These are phyloP conservation scores for Fomitopsis betulina DNA, from an alignment of 1,284 basidiomycete genomes.

Conservation along the genomic window DNA sequence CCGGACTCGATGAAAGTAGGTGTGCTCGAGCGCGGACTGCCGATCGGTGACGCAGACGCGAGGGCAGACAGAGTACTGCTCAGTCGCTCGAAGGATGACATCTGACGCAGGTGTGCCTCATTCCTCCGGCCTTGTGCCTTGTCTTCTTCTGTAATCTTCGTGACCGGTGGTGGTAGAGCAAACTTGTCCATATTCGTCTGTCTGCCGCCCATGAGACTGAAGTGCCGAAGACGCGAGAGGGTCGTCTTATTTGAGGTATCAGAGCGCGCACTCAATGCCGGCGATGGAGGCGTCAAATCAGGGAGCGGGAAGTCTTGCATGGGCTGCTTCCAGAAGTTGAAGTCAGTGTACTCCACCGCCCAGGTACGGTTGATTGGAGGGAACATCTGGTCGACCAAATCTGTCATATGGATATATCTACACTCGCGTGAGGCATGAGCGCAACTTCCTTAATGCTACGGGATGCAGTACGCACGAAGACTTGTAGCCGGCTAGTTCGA, in stretches of 20 bases:
- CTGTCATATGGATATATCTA: constrained; percentile 95
- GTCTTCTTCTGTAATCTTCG: constrained; percentile 21
- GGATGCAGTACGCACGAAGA: constrained; percentile 65
- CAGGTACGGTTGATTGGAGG: constrained; percentile 90
- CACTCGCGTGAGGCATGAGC: not conserved
- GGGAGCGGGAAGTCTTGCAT: constrained; percentile 80
- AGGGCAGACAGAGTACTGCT: constrained; percentile 52
- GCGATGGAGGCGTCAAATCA: constrained; percentile 88
- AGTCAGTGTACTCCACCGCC: constrained; percentile 91
- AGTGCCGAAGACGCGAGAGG: constrained; percentile 77
- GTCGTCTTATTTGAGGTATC: constrained; percentile 75
- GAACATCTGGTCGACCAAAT: constrained; percentile 99
- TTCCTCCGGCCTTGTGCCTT: constrained; percentile 13
- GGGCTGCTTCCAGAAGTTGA: constrained; percentile 93
- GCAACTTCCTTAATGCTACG: not conserved
- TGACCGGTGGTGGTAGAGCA: constrained; percentile 27
- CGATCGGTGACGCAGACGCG: constrained; percentile 33
- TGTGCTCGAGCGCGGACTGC: constrained; percentile 50
- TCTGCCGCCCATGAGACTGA: constrained; percentile 62
- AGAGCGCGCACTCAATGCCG: constrained; percentile 87
- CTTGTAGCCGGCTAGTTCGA: constrained; percentile 95
- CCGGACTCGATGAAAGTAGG: constrained; percentile 48
- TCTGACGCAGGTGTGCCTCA: constrained; percentile 48
- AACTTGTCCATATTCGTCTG: constrained; percentile 32
- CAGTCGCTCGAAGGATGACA: constrained; percentile 69